phyloP scores from a whole-genome alignment of 2,329 filamentous ascomycete species.

The Chaetomium sp. region DNA sequence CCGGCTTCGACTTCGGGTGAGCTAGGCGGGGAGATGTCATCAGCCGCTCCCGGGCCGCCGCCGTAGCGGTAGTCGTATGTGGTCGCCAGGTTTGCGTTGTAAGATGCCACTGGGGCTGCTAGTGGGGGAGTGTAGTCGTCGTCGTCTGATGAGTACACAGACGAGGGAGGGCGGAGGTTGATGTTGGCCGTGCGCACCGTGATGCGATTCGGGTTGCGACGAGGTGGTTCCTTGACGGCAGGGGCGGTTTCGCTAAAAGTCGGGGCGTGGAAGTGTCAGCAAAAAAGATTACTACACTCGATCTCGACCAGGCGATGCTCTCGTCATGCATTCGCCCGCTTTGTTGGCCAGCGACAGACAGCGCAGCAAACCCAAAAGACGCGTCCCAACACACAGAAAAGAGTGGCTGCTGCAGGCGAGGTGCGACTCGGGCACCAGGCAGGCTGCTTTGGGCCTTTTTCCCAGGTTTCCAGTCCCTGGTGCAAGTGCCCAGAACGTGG shows the following conservation, averaged over 20 bases:
- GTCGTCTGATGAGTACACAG: constrained; percentile 47
- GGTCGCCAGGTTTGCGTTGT: constrained; percentile 27
- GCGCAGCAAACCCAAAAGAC: background rate
- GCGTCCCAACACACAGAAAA: background rate
- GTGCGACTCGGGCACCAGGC: constrained; percentile 2
- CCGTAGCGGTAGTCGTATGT: constrained; percentile 22
- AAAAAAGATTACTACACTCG: background rate
- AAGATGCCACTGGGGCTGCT: constrained; percentile 32
- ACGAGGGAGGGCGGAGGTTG: constrained; percentile 46
- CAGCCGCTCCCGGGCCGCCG: constrained; percentile 13
- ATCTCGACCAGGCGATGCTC: background rate
- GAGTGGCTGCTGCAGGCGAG: background rate
- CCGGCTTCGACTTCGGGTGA: constrained; percentile 42
- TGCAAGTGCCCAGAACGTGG: too few species aligned
- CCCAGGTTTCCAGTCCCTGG: too few species aligned
- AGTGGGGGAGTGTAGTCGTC: constrained; percentile 19
- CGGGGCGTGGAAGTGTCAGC: constrained; percentile 23
- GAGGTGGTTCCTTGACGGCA: constrained; percentile 30
- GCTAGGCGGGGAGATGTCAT: constrained; percentile 48
- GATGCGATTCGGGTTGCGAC: constrained; percentile 32
- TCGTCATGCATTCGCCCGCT: too few species aligned
- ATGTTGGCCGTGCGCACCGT: constrained; percentile 27
- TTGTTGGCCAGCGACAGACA: background rate
- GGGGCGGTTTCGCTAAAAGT: constrained; percentile 27
- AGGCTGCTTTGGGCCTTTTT: background rate